These are phyloP conservation scores for Coemansia sp. DNA, from an alignment of 192 early-diverging fungal species.

Conservation along the genomic window DNA sequence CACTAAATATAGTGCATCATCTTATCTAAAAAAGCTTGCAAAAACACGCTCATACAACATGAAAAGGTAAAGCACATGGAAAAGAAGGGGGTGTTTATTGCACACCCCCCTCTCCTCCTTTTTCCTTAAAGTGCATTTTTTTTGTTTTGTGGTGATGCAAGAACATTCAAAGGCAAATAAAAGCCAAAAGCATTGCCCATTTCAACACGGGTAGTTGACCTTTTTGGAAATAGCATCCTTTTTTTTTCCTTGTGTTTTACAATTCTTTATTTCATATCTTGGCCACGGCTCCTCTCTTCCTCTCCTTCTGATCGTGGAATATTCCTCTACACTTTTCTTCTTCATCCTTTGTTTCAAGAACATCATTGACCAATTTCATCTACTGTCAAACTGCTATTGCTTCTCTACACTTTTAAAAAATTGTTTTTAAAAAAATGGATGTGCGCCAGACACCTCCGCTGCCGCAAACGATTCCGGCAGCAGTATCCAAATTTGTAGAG, in stretches of 20 bases:
- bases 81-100: too few species aligned
- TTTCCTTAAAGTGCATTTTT: too few species aligned
- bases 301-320: not conserved
- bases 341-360: not conserved
- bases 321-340: not conserved
- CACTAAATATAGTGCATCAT: too few species aligned
- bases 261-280: not conserved
- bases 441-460: not conserved
- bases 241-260: too few species aligned
- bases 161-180: conserved; percentile 1
- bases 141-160: too few species aligned
- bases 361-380: not conserved
- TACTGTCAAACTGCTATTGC: not conserved
- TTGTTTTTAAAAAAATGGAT: not conserved
- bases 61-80: too few species aligned
- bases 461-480: not conserved
- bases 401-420: not conserved
- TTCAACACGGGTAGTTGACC: not conserved
- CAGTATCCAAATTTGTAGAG: not conserved
- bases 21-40: too few species aligned
- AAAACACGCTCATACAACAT: too few species aligned
- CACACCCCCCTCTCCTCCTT: too few species aligned
- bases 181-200: not conserved
- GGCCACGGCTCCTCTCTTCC: not conserved
- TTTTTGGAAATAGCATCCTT: not conserved